Percentiles rank a stretch among this genome's conserved stretches.
Evolutionary conservation across 2,329 filamentous ascomycete genomes (phyloP).

Genomic region (Fusarium brevicatenulatum): DNA sequence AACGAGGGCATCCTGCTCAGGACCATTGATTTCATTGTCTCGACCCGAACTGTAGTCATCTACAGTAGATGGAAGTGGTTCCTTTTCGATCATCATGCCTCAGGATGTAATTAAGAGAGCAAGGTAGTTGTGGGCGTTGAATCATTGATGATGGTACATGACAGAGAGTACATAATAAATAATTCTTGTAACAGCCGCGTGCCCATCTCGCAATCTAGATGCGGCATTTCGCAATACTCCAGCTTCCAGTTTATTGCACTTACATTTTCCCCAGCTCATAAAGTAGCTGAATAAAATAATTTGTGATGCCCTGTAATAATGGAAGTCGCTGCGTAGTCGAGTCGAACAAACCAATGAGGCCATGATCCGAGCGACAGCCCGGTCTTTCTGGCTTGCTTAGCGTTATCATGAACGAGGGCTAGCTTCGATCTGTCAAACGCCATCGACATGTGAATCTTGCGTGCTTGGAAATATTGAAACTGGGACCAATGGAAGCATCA

Average conservation of each 20-base stretch:
- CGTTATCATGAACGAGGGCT: neutral
- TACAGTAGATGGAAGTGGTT: neutral
- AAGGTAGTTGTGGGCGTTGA: neutral
- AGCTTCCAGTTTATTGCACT: neutral
- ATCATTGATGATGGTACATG: neutral
- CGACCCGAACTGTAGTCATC: neutral
- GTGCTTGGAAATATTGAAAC: neutral
- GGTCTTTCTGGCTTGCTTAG: neutral
- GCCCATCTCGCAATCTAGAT: neutral
- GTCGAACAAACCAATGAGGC: neutral
- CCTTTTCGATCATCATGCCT: neutral
- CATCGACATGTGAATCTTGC: neutral
- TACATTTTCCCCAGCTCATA: neutral
- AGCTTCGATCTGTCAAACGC: neutral
- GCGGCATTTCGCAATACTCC: neutral
- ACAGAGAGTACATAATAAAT: neutral
- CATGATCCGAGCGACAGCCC: constrained; percentile 5
- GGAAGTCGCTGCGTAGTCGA: neutral
- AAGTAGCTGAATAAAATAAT: neutral
- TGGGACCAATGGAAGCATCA: neutral
- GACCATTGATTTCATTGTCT: neutral
- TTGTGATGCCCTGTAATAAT: neutral
- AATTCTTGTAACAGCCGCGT: neutral
- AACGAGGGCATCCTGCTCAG: neutral
- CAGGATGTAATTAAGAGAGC: neutral